Conservation (phyloP, 176 grass and related monocot genomes). For the Oryza australiensis region DNA sequence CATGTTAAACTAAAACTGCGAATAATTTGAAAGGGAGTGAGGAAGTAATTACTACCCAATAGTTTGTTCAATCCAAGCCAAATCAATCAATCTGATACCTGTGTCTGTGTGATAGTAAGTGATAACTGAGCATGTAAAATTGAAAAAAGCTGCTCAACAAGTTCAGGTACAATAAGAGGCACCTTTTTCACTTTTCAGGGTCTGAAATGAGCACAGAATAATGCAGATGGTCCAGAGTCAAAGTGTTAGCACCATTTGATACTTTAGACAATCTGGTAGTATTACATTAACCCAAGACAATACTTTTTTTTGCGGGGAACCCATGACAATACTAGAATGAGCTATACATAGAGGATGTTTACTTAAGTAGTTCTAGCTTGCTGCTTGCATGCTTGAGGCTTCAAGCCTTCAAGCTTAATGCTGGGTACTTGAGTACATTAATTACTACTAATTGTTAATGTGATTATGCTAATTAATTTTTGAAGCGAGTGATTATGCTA, state of each 20-base stretch:
- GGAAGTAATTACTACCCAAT: background rate
- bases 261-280: background rate
- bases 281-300: background rate
- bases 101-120: background rate
- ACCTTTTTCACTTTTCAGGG: slow-evolving; percentile 10
- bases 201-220: slow-evolving; percentile 1
- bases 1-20: no score
- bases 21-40: no score
- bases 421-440: background rate
- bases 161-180: background rate
- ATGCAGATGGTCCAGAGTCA: slow-evolving; percentile 17
- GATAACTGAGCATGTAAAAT: background rate
- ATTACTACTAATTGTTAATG: background rate
- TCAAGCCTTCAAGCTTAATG: background rate
- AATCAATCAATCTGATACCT: background rate
- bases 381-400: background rate
- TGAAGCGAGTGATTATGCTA: background rate
- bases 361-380: background rate
- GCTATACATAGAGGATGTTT: background rate
- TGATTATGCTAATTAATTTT: background rate
- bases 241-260: background rate
- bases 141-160: background rate
- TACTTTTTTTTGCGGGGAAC: no score
- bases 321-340: background rate
- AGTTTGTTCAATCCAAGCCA: background rate